Percentiles rank a stretch among this genome's conserved stretches.
phyloP scores from a whole-genome alignment of 352 stramenopile genomes.

The Pythium pyrilobum region DNA sequence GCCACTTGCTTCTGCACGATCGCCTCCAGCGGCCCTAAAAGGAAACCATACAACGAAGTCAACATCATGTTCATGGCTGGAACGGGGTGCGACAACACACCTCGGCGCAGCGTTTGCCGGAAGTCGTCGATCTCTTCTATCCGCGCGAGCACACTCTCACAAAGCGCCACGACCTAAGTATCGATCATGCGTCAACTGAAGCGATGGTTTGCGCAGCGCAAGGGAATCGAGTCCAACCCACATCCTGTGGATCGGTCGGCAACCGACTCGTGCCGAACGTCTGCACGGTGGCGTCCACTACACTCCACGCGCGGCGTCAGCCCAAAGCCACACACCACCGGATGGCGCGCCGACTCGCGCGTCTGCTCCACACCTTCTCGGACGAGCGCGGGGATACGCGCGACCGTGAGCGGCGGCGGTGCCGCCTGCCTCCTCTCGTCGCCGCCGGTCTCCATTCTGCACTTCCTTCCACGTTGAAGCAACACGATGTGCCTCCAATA shows the following conservation, averaged over 20 bases:
- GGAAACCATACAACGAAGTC: background rate
- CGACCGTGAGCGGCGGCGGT: constrained; percentile 24
- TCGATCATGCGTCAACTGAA: too few species aligned
- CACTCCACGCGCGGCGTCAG: background rate
- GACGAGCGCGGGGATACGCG: constrained; percentile 35
- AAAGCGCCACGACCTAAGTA: constrained; percentile 33
- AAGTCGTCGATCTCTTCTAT: constrained; percentile 44
- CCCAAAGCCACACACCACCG: background rate
- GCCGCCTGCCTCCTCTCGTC: too few species aligned
- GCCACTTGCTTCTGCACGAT: constrained; percentile 45
- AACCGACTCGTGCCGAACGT: constrained; percentile 8
- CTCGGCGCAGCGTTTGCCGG: constrained; percentile 29
- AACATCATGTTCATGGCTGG: background rate
- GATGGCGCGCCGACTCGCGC: background rate
- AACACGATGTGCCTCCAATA: background rate
- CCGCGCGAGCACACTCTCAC: constrained; percentile 28
- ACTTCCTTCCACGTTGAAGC: background rate
- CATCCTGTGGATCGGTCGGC: constrained; percentile 8
- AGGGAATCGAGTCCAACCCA: too few species aligned
- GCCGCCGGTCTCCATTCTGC: too few species aligned
- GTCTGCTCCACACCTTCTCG: constrained; percentile 28
- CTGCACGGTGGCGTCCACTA: constrained; percentile 20
- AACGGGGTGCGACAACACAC: constrained; percentile 2
- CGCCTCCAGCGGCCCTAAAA: constrained; percentile 27
- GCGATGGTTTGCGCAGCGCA: too few species aligned